These are phyloP conservation scores for Paraleonurus japonicus DNA, from an alignment of 257 asterid genomes.

Conservation along the genomic window DNA sequence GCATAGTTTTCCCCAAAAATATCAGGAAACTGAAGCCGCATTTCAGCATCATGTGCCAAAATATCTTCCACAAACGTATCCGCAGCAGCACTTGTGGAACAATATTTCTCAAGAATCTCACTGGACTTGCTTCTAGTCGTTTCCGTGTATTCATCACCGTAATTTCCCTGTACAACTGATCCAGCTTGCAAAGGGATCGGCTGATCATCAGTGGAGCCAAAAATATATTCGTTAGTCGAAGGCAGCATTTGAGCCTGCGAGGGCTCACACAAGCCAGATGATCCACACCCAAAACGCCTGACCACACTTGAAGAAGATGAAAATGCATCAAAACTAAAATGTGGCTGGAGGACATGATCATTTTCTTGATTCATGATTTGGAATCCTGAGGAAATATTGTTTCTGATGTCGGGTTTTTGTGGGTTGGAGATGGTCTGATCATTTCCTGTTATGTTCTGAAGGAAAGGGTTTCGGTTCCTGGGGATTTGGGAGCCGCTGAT, in stretches of 20 bases:
- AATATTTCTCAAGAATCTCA: conserved; percentile 10
- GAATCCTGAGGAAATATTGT: conserved; percentile 6
- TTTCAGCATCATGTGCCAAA: conserved; percentile 70
- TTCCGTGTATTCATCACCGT: neutral
- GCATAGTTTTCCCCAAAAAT: conserved; percentile 49
- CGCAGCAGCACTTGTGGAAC: conserved; percentile 22
- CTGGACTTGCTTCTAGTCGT: neutral
- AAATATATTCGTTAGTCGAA: conserved; percentile 41
- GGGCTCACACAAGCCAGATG: conserved; percentile 37
- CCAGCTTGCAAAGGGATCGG: neutral
- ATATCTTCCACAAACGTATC: conserved; percentile 77
- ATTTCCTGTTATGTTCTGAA: conserved; percentile 19
- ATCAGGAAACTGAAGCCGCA: conserved; percentile 63
- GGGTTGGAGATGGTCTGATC: neutral
- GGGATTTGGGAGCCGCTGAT: conserved; percentile 52
- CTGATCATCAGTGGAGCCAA: conserved; percentile 25
- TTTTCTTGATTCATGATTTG: conserved; percentile 33
- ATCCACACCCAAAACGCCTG: conserved; percentile 39
- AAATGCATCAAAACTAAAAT: conserved; percentile 37
- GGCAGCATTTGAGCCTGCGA: conserved; percentile 33
- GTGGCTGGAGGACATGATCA: conserved; percentile 23
- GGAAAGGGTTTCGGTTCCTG: conserved; percentile 33
- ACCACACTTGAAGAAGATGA: conserved; percentile 37
- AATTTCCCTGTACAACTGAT: neutral
- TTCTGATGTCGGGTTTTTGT: conserved; percentile 19